Percentiles rank a stretch among this genome's conserved stretches.
Conservation (phyloP, 2,329 filamentous ascomycete genomes). For the Juglanconis sp. region DNA sequence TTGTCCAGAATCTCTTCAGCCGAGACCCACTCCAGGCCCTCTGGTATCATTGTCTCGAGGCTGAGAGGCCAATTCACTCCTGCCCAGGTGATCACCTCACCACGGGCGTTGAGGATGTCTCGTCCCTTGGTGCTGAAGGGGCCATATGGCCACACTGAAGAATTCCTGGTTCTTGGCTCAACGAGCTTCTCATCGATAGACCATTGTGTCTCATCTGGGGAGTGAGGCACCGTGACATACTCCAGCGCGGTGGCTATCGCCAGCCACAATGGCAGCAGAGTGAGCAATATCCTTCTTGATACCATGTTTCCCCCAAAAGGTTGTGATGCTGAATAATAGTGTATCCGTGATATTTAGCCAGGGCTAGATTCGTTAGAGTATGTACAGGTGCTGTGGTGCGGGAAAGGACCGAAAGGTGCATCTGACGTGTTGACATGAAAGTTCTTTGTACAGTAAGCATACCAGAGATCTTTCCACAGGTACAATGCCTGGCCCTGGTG, state of each 20-base stretch:
- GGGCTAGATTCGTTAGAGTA: no score
- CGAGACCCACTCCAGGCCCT: constrained; percentile 53
- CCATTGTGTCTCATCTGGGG: constrained; percentile 27
- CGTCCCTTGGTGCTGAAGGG: constrained; percentile 36
- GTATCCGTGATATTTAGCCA: no score
- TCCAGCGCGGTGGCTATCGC: constrained; percentile 7
- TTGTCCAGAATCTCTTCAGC: constrained; percentile 45
- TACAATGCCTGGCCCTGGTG: no score
- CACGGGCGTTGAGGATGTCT: constrained; percentile 35
- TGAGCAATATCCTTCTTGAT: not conserved
- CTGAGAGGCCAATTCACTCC: constrained; percentile 37
- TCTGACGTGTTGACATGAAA: no score
- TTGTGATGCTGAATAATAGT: no score
- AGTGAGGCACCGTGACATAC: constrained; percentile 5
- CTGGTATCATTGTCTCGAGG: constrained; percentile 53
- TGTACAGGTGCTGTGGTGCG: no score
- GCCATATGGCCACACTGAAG: constrained; percentile 33
- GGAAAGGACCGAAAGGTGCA: no score
- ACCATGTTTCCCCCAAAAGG: not conserved
- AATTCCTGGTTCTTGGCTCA: constrained; percentile 22
- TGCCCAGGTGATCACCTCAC: constrained; percentile 34
- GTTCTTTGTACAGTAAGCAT: no score
- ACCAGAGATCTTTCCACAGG: no score
- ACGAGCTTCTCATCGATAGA: constrained; percentile 24
- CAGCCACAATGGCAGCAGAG: constrained; percentile 1